phyloP scores from a whole-genome alignment of 148 eudicot species.

The Chenopodium quinoa region DNA sequence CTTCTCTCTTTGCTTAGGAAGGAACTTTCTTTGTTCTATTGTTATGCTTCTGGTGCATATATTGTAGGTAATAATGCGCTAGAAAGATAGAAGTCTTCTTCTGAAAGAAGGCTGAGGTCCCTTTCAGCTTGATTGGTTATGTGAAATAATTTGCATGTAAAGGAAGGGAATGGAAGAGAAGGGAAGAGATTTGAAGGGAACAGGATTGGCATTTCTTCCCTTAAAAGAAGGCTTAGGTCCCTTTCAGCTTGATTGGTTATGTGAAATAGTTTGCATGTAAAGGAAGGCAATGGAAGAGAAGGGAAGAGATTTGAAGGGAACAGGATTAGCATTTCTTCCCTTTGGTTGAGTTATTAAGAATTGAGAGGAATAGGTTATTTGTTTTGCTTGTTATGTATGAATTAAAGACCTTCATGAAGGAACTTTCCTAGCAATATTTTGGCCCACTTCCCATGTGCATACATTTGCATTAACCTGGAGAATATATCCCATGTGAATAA shows the following conservation, averaged over 20 bases:
- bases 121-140: neutral
- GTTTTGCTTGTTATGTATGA: neutral
- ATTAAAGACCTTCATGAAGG: neutral
- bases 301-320: neutral
- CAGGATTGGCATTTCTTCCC: neutral
- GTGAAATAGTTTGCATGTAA: neutral
- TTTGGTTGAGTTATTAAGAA: neutral
- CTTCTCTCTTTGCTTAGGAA: neutral
- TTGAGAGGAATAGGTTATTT: neutral
- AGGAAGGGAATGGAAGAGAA: neutral
- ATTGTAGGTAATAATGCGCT: neutral
- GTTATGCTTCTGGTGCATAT: neutral
- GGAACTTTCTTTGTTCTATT: neutral
- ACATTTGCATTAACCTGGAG: neutral
- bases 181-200: neutral
- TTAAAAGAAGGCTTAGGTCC: neutral
- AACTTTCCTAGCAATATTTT: neutral
- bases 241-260: neutral
- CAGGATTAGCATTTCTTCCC: neutral
- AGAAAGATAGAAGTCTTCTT: neutral
- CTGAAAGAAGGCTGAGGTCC: neutral
- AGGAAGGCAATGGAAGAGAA: neutral
- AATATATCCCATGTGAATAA: neutral
- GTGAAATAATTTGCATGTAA: neutral
- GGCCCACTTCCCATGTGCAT: constrained; percentile 11